Evolutionary conservation across 495 filamentous ascomycete species (phyloP).

Genomic region (Parmelia sp.): DNA sequence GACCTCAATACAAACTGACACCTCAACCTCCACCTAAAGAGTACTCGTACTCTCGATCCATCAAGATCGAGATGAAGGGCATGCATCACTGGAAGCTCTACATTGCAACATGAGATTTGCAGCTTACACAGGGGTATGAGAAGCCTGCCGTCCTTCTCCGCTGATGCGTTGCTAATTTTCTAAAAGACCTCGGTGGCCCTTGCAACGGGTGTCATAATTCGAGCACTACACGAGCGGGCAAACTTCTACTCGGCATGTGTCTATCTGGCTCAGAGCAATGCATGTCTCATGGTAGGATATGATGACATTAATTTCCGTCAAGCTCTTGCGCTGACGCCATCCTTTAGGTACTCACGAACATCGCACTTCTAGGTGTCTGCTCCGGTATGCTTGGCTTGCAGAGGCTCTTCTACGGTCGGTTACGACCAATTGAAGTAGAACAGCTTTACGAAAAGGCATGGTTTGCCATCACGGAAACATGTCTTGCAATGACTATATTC

Average conservation of each 20-base stretch:
- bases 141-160: neutral
- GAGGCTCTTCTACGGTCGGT: slow-evolving; percentile 79
- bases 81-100: neutral
- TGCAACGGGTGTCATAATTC: slow-evolving; percentile 74
- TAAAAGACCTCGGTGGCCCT: slow-evolving; percentile 66
- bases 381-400: slow-evolving; percentile 80
- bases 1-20: no score
- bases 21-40: no score
- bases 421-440: slow-evolving; percentile 91
- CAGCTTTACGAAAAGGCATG: slow-evolving; percentile 95
- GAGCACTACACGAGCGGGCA: slow-evolving; percentile 85
- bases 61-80: neutral
- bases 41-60: no score
- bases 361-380: slow-evolving; percentile 69
- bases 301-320: neutral
- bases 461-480: slow-evolving; percentile 96
- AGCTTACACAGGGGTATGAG: slow-evolving; percentile 47
- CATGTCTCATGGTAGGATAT: slow-evolving; percentile 74
- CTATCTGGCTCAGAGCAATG: slow-evolving; percentile 90
- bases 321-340: slow-evolving; percentile 1
- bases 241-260: slow-evolving; percentile 98
- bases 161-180: neutral
- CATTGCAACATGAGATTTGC: slow-evolving; percentile 43
- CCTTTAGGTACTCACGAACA: slow-evolving; percentile 74
- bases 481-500: slow-evolving; percentile 98